Evolutionary conservation across 2,329 filamentous ascomycete species (phyloP), one percentile per base, ranked within the genome.

Genomic region (Cercospora zeae-maydis): DNA sequence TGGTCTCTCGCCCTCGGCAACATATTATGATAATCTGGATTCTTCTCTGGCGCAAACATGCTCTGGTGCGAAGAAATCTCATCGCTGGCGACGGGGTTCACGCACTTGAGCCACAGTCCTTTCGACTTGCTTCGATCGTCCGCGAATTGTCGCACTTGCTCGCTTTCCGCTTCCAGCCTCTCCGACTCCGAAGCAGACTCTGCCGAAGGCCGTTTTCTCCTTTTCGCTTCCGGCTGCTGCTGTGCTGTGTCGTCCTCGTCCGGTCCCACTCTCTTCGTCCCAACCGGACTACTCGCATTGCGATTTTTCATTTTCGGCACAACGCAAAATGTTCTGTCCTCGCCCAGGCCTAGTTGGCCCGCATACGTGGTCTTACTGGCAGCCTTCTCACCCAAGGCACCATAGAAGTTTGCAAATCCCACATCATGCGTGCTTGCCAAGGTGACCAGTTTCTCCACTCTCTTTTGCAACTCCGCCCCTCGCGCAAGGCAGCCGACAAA

Each of bases 401-500:
- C 96, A 77, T 96, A 97, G 62, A 97, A 82, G 73, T 97, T 95
- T 13, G 87, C 87, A 73, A 93, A 96, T 2, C 90, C 90, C 13
- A 97, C 83, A 11, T 82, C 82, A 13, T 91, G 83, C 62, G 90
- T 86, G 51, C 80, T 75, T 34, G 86, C 82, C 19, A 93, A 79
- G 63, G 82, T 81, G n/a, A 85, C 81, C 74, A 97, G 81, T 64
- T 80, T 83, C n/a, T 81, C 79, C 9, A 96, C 82, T 33, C 95
- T 86, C 72, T 86, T 84, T 69, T 88, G 87, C 67, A 98, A 80
- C 73, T 96, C 92, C 70, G 93, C 89, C 4, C 86, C 87, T n/a
- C 91, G 87, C 53, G 90, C 89, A 7, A 99, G 83, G 72, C 92
- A 96, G 1, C 92, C 92, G 1, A 98, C 91, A 72, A 98, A 99